A percentile compares a stretch with the other conserved stretches of the same genome.
Conservation (phyloP, 768 basidiomycete genomes). For the Boletus sp. region DNA sequence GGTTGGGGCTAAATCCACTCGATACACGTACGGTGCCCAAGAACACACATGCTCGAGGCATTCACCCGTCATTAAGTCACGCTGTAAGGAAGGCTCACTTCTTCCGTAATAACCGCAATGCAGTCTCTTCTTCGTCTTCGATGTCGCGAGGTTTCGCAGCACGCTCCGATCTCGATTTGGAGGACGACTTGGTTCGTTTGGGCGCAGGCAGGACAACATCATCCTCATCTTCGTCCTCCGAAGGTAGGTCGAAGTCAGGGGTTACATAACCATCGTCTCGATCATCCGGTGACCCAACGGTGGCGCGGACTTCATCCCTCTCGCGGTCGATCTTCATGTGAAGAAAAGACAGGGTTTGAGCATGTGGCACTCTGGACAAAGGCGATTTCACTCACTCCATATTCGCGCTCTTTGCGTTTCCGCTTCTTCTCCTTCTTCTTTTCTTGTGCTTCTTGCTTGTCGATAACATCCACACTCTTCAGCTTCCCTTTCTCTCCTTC, state of each 20-base stretch:
- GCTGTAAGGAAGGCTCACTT: slow-evolving; percentile 13
- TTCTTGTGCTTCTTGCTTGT: slow-evolving; percentile 81
- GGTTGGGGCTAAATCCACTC: slow-evolving; percentile 3
- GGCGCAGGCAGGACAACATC: slow-evolving; percentile 26
- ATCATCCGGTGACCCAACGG: slow-evolving; percentile 38
- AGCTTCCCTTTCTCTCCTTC: slow-evolving; percentile 73
- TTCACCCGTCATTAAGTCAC: neutral
- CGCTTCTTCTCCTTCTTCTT: slow-evolving; percentile 92
- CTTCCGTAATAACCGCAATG: slow-evolving; percentile 53
- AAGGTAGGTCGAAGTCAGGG: slow-evolving; percentile 62
- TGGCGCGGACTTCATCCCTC: slow-evolving; percentile 22
- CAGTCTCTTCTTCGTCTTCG: slow-evolving; percentile 63
- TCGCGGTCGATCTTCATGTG: slow-evolving; percentile 24
- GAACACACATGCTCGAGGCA: neutral
- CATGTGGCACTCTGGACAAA: neutral
- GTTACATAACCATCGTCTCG: slow-evolving; percentile 73
- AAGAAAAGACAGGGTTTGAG: neutral
- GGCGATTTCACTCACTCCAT: slow-evolving; percentile 24
- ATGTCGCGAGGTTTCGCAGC: slow-evolving; percentile 29
- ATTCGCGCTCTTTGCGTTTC: slow-evolving; percentile 81
- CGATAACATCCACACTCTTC: slow-evolving; percentile 63
- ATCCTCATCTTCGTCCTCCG: slow-evolving; percentile 37
- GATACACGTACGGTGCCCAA: neutral
- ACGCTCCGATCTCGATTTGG: slow-evolving; percentile 29
- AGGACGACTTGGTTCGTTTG: slow-evolving; percentile 33